Conservation (phyloP, 768 basidiomycete species). For the Lentinus brumalis region DNA sequence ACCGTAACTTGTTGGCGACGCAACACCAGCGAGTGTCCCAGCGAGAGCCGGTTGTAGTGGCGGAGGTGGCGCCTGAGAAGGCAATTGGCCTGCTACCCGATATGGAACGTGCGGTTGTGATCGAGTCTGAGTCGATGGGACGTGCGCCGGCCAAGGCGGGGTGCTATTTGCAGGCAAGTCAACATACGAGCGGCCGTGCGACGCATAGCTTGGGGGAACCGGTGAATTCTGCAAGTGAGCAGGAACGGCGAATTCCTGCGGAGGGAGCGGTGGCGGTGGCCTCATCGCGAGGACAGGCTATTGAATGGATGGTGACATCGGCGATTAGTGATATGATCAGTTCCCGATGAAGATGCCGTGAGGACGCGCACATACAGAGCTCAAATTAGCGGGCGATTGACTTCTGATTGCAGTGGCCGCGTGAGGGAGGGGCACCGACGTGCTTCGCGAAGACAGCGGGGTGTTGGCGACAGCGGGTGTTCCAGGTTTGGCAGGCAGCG, state of each 20-base stretch:
- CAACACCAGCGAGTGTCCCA: neutral
- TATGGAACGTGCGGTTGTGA: constrained; percentile 11
- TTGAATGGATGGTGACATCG: constrained; percentile 1
- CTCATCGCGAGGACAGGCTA: constrained; percentile 23
- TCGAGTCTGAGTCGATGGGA: constrained; percentile 14
- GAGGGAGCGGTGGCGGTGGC: constrained; percentile 31
- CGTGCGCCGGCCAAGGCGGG: constrained; percentile 13
- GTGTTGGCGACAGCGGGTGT: constrained; percentile 12
- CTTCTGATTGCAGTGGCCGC: neutral
- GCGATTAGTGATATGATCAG: constrained; percentile 14
- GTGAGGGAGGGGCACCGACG: constrained; percentile 10
- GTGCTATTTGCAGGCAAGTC: constrained; percentile 4
- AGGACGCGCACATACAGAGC: constrained; percentile 18
- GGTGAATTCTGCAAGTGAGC: constrained; percentile 20
- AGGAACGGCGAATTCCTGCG: constrained; percentile 18
- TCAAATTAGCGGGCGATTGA: constrained; percentile 10
- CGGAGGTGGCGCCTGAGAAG: constrained; percentile 8
- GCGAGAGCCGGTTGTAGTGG: constrained; percentile 19
- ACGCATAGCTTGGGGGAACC: constrained; percentile 26
- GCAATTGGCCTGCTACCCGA: constrained; percentile 11
- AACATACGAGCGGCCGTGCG: constrained; percentile 5
- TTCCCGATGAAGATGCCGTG: neutral
- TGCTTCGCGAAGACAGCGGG: constrained; percentile 15
- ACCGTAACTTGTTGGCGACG: neutral
- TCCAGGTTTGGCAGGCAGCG: constrained; percentile 42